A percentile compares a stretch with the other conserved stretches of the same genome.
phyloP scores from a whole-genome alignment of 345 rosid genomes.

The Rhodomyrtus tomentosa region DNA sequence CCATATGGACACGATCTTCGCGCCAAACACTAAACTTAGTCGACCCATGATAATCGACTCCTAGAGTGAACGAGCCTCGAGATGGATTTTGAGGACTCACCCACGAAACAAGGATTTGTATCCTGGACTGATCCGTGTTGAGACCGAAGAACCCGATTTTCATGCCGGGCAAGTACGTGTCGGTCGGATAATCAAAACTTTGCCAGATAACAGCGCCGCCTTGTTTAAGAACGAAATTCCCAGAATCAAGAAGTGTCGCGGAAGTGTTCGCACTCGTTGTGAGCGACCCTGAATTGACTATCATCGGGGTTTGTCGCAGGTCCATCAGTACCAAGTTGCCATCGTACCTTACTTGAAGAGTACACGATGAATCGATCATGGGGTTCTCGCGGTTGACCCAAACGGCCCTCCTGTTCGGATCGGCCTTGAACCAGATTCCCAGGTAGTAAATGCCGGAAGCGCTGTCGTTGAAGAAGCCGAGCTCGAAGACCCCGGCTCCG shows the following conservation, averaged over 20 bases:
- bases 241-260: not conserved
- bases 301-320: not conserved
- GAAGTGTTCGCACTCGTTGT: not conserved
- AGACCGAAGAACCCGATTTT: not conserved
- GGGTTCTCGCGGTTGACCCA: constrained; percentile 4
- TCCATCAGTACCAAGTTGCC: not conserved
- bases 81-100: not conserved
- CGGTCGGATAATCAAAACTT: constrained; percentile 4
- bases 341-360: not conserved
- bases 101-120: not conserved
- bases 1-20: not conserved
- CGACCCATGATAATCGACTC: not conserved
- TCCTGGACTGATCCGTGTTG: not conserved
- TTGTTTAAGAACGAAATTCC: constrained; percentile 1
- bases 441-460: not conserved
- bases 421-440: constrained; percentile 2
- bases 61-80: not conserved
- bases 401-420: not conserved
- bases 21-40: not conserved
- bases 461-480: not conserved
- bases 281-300: not conserved
- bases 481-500: not conserved
- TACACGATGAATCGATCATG: not conserved
- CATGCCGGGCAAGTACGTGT: constrained; percentile 2
- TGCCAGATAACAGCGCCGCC: not conserved